Evolutionary conservation across 257 asterid species (phyloP).

Genomic region (Scutellaria baicalensis): DNA sequence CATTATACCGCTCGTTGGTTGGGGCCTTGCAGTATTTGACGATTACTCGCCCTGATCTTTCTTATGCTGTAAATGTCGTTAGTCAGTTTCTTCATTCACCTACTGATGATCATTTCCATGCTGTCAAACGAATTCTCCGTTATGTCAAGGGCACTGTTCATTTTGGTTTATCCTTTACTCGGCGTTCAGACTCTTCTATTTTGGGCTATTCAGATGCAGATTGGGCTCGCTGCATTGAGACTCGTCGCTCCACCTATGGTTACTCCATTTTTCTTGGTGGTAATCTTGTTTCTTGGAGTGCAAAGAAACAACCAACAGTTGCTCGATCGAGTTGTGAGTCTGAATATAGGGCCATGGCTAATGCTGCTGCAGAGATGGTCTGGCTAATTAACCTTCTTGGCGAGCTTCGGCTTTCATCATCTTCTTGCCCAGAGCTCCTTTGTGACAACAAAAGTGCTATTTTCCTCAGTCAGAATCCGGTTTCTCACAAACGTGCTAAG

Average conservation of each 20-base stretch:
- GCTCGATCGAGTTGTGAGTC: not conserved
- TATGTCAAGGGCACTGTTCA: too few species aligned
- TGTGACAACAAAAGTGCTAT: not conserved
- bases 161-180: too few species aligned
- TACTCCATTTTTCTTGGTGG: too few species aligned
- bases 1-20: not conserved
- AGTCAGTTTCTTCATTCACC: too few species aligned
- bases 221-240: too few species aligned
- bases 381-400: not conserved
- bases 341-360: not conserved
- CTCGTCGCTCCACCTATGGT: too few species aligned
- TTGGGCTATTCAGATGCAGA: too few species aligned
- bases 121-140: too few species aligned
- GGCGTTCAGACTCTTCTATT: too few species aligned
- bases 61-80: not conserved
- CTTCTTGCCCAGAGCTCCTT: too few species aligned
- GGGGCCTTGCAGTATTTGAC: not conserved
- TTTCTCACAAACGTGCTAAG: not conserved
- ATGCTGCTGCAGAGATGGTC: not conserved
- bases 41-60: not conserved
- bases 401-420: not conserved
- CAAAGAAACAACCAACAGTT: not conserved
- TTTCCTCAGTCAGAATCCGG: not conserved
- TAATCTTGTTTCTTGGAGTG: too few species aligned
- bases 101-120: too few species aligned